Evolutionary conservation across 495 filamentous ascomycete species (phyloP).

Genomic region (Podospora tetraspora): DNA sequence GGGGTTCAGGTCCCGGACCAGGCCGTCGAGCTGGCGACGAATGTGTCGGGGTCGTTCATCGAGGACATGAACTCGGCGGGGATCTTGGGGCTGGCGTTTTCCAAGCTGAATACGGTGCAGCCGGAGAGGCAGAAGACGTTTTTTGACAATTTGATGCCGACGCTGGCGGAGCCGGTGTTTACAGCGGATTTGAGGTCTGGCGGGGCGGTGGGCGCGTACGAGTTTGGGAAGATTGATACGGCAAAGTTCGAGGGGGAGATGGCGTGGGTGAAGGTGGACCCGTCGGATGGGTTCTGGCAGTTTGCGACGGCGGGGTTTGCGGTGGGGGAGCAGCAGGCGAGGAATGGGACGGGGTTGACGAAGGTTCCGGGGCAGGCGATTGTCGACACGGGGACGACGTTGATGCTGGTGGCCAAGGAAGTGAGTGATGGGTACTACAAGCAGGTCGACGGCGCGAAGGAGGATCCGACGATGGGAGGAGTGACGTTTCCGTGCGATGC

Average conservation of each 20-base stretch:
- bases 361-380: constrained; percentile 48
- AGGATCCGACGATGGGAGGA: constrained; percentile 48
- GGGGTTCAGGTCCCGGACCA: constrained; percentile 62
- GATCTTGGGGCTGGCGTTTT: constrained; percentile 75
- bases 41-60: constrained; percentile 59
- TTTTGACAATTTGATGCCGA: constrained; percentile 66
- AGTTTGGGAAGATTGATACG: constrained; percentile 68
- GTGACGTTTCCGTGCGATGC: constrained; percentile 62
- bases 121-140: constrained; percentile 68
- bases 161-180: constrained; percentile 64
- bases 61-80: constrained; percentile 59
- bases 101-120: constrained; percentile 64
- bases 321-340: constrained; percentile 40
- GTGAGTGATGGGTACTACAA: constrained; percentile 59
- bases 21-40: constrained; percentile 63
- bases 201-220: constrained; percentile 57
- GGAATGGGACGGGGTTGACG: constrained; percentile 27
- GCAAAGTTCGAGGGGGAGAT: constrained; percentile 60
- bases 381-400: constrained; percentile 68
- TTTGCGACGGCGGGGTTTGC: constrained; percentile 56
- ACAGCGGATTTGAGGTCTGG: constrained; percentile 62
- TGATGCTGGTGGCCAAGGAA: constrained; percentile 61
- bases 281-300: constrained; percentile 68
- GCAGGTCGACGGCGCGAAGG: constrained; percentile 51
- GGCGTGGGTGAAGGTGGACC: constrained; percentile 59